Percentiles rank a stretch among this genome's conserved stretches.
Conservation (phyloP, 1,284 basidiomycete species). For the Anthracocystis walkeri region DNA sequence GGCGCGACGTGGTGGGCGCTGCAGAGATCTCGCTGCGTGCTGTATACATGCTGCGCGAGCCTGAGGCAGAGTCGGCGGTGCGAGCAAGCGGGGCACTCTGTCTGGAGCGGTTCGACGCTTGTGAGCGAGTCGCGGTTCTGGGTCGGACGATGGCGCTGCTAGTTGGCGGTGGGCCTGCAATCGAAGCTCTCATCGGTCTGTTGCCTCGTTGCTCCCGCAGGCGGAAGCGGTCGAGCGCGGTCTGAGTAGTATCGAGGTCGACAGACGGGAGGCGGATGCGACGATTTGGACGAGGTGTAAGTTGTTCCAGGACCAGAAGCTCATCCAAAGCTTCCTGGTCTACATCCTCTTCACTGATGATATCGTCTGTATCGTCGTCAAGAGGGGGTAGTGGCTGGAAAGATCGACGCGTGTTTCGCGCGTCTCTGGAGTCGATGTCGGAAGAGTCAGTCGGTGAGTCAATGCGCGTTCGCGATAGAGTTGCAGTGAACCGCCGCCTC, state of each 20-base stretch:
- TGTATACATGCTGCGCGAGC: conserved; percentile 23
- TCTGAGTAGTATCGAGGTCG: conserved; percentile 27
- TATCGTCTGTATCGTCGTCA: conserved; percentile 7
- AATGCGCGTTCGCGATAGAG: not conserved
- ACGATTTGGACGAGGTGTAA: conserved; percentile 31
- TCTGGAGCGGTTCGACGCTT: conserved; percentile 6
- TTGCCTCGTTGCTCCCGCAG: conserved; percentile 11
- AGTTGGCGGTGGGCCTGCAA: conserved; percentile 17
- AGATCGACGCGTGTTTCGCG: not conserved
- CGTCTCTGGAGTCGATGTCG: conserved; percentile 14
- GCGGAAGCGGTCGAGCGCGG: conserved; percentile 34
- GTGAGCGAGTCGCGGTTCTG: conserved; percentile 8
- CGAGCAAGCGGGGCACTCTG: conserved; percentile 26
- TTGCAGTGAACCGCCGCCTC: conserved; percentile 13
- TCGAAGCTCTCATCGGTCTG: conserved; percentile 19
- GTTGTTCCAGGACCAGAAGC: conserved; percentile 25
- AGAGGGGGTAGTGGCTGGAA: not conserved
- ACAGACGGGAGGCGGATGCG: conserved; percentile 13
- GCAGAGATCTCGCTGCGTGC: conserved; percentile 19
- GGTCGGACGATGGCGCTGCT: not conserved
- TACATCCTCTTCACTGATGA: conserved; percentile 12
- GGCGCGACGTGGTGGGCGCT: conserved; percentile 9
- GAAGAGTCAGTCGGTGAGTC: conserved; percentile 11
- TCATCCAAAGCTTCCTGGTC: conserved; percentile 38
- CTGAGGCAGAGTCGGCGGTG: conserved; percentile 13